Percentiles rank a stretch among this genome's conserved stretches.
Evolutionary conservation across 768 basidiomycete genomes (phyloP).

Genomic region (Podaxis mareebaensis): DNA sequence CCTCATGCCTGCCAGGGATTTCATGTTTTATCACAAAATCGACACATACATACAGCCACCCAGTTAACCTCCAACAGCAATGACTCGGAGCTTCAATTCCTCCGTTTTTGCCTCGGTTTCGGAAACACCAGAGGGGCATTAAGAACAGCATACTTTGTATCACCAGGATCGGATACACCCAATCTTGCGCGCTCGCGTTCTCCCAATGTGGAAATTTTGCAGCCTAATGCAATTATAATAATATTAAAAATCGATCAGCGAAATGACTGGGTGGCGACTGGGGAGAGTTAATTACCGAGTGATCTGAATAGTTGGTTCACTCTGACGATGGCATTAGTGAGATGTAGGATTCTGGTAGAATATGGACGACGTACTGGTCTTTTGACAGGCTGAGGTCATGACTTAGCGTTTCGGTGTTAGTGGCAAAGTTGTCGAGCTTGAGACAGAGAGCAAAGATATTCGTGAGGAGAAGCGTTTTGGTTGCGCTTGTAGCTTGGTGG

Average conservation of each 20-base stretch:
- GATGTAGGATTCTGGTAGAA: background rate
- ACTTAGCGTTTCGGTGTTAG: constrained; percentile 68
- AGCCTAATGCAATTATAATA: constrained; percentile 47
- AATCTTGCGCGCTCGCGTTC: constrained; percentile 67
- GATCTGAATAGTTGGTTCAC: constrained; percentile 75
- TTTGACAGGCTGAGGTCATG: constrained; percentile 69
- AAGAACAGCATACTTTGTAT: constrained; percentile 72
- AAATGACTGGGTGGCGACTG: background rate
- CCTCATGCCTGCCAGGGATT: background rate
- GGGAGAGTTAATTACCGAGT: constrained; percentile 48
- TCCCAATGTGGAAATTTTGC: constrained; percentile 60
- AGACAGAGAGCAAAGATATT: constrained; percentile 83
- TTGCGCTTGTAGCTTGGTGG: constrained; percentile 64
- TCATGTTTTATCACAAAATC: background rate
- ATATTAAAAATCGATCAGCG: constrained; percentile 41
- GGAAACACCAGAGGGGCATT: constrained; percentile 82
- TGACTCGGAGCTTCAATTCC: constrained; percentile 19
- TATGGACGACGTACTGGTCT: constrained; percentile 52
- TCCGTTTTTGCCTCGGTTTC: constrained; percentile 49
- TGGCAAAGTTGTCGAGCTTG: constrained; percentile 73
- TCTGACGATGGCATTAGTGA: constrained; percentile 24
- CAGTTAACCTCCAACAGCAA: background rate
- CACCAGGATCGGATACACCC: constrained; percentile 64
- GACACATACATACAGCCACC: background rate
- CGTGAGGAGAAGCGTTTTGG: constrained; percentile 70